phyloP scores from a whole-genome alignment of 495 filamentous ascomycete species.

The Bathelium albidoporum region DNA sequence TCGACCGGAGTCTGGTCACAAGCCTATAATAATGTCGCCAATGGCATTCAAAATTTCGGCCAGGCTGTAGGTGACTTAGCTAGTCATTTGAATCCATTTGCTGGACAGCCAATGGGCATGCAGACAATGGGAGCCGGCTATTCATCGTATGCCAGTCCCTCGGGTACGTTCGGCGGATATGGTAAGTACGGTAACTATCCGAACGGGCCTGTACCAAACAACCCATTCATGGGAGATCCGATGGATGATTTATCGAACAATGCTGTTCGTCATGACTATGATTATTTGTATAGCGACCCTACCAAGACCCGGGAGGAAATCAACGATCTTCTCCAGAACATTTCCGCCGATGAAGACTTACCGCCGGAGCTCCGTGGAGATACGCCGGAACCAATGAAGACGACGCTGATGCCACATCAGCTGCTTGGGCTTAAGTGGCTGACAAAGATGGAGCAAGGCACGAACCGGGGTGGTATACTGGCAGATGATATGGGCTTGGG shows the following conservation, averaged over 20 bases:
- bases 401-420: constrained; percentile 69
- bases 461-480: constrained; percentile 72
- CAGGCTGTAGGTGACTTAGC: background rate
- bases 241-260: background rate
- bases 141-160: constrained; percentile 1
- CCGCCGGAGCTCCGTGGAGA: constrained; percentile 25
- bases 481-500: constrained; percentile 94
- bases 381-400: constrained; percentile 62
- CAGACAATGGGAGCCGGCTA: background rate
- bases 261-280: constrained; percentile 3
- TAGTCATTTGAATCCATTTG: background rate
- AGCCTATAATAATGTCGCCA: background rate
- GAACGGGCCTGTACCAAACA: background rate
- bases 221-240: constrained; percentile 7
- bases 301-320: constrained; percentile 23
- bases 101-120: background rate
- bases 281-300: constrained; percentile 18
- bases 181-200: background rate
- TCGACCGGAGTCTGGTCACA: background rate
- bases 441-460: constrained; percentile 66
- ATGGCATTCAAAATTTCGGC: background rate
- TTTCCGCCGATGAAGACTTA: constrained; percentile 29
- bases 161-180: background rate
- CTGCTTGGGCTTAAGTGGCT: constrained; percentile 77
- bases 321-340: constrained; percentile 28